Evolutionary conservation across 768 basidiomycete species (phyloP), one percentile per base, ranked within the genome.

Genomic region (Tylopilus rubrobrunneus): DNA sequence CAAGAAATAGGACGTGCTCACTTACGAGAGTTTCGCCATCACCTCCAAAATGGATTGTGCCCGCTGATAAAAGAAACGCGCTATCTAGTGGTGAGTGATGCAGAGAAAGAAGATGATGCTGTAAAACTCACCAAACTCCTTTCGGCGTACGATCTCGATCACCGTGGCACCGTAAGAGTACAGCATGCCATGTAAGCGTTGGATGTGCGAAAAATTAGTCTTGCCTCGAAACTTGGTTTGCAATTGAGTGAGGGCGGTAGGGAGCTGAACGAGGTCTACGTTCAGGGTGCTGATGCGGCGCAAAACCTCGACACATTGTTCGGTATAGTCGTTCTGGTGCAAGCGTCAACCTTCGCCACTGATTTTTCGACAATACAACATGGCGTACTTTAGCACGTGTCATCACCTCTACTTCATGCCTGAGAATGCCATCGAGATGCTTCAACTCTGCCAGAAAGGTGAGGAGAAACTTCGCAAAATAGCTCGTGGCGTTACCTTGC

Each of bases 111-210:
- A 39, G 7, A 29, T 34, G 23, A n/a, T 14, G 17, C 39, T 28
- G 27, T 48, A 51, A 7, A 31, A 69, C 85, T 68, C 56, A 87
- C 92, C 78, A 68, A 96, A 97, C 66, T 96, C 92, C 61, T 91
- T 91, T 51, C 96, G 77, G 53, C 96, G 78, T 2, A 95, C 89
- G 29, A 98, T 84, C 70, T 98, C 96, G 17, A 94, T 79, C 9
- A 97, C 80, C 0, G 93, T 92, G 1, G 91, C 89, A 0, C 90
- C 89, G 68, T 98, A 98, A 0, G 91, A 92, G 64, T 92, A 94
- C 1, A 95, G 69, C 83, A 98, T 89, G 51, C 81, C 85, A 66
- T 96, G 93, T 41, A 98, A 74, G 17, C 96, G 79, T 47, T 87
- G 83, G 14, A 98, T 87, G 69, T 98, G 93, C n/a, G 87, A 79